Percentiles rank a stretch among this genome's conserved stretches.
Conservation (phyloP, 306 rosid genomes). For the Styphnolobium japonicum region DNA sequence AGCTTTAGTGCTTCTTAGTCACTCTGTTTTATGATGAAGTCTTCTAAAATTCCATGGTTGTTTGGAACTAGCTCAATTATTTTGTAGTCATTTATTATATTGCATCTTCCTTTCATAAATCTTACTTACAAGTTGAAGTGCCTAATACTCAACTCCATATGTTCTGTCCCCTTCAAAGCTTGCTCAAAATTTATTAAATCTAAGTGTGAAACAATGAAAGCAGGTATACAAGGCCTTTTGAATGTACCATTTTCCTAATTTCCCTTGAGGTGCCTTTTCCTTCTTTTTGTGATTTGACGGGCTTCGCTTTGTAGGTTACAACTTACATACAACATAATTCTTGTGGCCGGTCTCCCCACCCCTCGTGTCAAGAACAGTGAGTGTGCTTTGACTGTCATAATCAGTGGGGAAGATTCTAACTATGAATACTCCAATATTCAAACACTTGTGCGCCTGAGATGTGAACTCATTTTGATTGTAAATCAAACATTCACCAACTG, state of each 20-base stretch:
- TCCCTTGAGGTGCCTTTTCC: not conserved
- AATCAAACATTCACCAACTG: conserved; percentile 32
- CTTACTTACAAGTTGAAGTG: conserved; percentile 15
- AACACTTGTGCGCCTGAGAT: conserved; percentile 10
- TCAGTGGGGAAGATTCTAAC: conserved; percentile 8
- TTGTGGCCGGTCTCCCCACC: conserved; percentile 24
- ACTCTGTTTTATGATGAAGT: conserved; percentile 16
- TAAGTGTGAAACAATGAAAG: conserved; percentile 23
- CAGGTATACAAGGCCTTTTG: too few species aligned
- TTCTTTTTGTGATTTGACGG: conserved; percentile 13
- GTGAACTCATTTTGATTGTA: conserved; percentile 24
- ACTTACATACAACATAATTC: conserved; percentile 34
- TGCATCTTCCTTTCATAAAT: not conserved
- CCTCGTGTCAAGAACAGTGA: conserved; percentile 41
- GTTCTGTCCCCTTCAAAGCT: not conserved
- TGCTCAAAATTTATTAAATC: not conserved
- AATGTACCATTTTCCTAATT: conserved; percentile 24
- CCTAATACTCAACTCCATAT: conserved; percentile 1
- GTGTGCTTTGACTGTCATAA: conserved; percentile 19
- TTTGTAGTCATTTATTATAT: not conserved
- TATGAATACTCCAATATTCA: not conserved
- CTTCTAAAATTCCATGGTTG: not conserved
- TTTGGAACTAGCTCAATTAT: conserved; percentile 6
- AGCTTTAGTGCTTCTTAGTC: conserved; percentile 6
- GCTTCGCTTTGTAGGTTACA: conserved; percentile 41